Base-by-base conservation (phyloP, 208 protist species). In the Plasmodiophora brassicae region DNA sequence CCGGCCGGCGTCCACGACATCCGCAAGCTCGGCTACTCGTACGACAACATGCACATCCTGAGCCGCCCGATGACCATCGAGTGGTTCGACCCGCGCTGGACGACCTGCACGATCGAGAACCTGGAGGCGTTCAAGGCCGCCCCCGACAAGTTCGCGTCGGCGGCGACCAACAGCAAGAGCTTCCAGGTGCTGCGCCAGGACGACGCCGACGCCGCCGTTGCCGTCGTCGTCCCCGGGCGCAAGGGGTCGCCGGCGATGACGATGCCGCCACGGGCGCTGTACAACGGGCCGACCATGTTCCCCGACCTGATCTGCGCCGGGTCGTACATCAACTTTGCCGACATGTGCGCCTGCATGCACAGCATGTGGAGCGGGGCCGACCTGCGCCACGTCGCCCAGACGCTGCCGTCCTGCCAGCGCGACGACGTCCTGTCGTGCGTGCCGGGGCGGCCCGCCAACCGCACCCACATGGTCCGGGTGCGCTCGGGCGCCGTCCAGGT, bases 41-140 rank as follows among this genome's bases (percentile, higher is more conserved):
- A 78, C n/a, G 65, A 78, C n/a, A 78, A 78, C 41, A 5, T 78
- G n/a, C 65, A 78, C 65, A 38, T 78, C n/a, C 65, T 78, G 14
- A 38, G 14, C 65, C 10, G 41, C n/a, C 65, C 65, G 5, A 32
- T 32, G 65, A 36, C 65, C 14, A 32, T 78, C 65, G 65, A 78
- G n/a, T 78, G 65, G 65, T 78, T 78, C n/a, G 65, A 78, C n/a
- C 65, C 65, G 5, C 5, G 65, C 32, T 78, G 65, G 65, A 78
- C 65, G 65, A 78, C 65, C 5, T 78, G 65, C n/a, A 78, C 65
- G n/a, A 78, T 78, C n/a, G 65, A 78, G 65, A 38, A 5, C n/a
- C 10, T 78, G 65, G 65, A 78, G n/a, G 5, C 5, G 14, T 78
- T 78, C 65, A 78, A 78, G 65, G n/a, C 14, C 65, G n/a, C 32